Conservation (phyloP, 176 grass and related monocot species). For the Oryza australiensis region DNA sequence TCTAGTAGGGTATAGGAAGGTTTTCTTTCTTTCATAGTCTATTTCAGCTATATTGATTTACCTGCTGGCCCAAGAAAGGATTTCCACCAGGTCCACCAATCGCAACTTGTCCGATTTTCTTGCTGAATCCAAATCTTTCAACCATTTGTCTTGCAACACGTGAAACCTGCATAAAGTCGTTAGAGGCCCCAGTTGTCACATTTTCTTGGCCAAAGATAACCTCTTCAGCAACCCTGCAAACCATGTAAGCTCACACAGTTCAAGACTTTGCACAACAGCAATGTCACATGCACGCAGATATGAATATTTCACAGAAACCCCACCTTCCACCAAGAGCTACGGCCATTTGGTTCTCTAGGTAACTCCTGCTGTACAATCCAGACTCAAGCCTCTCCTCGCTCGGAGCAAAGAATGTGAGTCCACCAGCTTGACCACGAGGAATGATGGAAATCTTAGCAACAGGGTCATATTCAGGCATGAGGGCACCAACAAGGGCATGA, state of each 20-base stretch:
- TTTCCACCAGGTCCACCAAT: slow-evolving; percentile 94
- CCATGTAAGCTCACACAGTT: not conserved
- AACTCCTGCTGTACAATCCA: slow-evolving; percentile 90
- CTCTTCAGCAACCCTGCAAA: slow-evolving; percentile 94
- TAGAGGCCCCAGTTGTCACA: slow-evolving; percentile 94
- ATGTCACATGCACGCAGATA: not conserved
- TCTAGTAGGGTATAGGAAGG: not conserved
- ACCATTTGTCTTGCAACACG: slow-evolving; percentile 99
- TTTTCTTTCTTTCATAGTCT: not conserved
- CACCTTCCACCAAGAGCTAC: slow-evolving; percentile 98
- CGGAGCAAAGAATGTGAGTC: slow-evolving; percentile 96
- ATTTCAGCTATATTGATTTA: slow-evolving; percentile 22
- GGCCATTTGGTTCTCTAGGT: slow-evolving; percentile 99
- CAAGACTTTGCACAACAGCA: not conserved
- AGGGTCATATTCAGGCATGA: slow-evolving; percentile 98
- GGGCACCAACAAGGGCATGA: slow-evolving; percentile 89
- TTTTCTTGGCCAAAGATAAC: slow-evolving; percentile 95
- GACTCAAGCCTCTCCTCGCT: slow-evolving; percentile 95
- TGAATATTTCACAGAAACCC: not conserved
- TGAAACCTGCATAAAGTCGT: slow-evolving; percentile 96
- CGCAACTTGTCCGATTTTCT: slow-evolving; percentile 90
- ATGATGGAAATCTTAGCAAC: slow-evolving; percentile 99
- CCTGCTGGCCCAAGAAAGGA: slow-evolving; percentile 98
- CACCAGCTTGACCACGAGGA: slow-evolving; percentile 89
- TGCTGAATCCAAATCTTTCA: slow-evolving; percentile 97